Evolutionary conservation across 352 stramenopile species (phyloP).

Genomic region (Pythium plurisporium): DNA sequence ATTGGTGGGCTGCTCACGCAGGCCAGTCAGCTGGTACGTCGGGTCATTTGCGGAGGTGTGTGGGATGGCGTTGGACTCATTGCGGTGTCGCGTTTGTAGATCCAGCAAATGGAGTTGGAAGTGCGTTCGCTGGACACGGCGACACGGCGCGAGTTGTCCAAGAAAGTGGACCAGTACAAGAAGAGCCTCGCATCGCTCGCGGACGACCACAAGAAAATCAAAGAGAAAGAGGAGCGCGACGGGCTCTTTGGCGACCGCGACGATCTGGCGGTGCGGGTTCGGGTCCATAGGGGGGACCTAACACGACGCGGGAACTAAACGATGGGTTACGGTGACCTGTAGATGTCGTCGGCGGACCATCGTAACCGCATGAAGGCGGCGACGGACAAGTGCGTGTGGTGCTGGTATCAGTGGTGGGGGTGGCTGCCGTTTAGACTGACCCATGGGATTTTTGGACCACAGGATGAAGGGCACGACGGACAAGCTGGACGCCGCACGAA

Average conservation of each 20-base stretch:
- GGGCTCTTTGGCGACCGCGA: slow-evolving; percentile 80
- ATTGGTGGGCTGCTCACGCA: slow-evolving; percentile 77
- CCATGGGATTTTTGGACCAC: too few species aligned
- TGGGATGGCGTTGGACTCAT: background rate
- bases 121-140: slow-evolving; percentile 76
- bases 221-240: slow-evolving; percentile 78
- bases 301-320: background rate
- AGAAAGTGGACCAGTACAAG: slow-evolving; percentile 89
- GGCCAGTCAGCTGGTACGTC: slow-evolving; percentile 68
- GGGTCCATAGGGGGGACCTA: too few species aligned
- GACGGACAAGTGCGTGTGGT: slow-evolving; percentile 66
- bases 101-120: slow-evolving; percentile 88
- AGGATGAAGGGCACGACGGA: slow-evolving; percentile 85
- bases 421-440: too few species aligned
- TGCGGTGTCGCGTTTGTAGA: slow-evolving; percentile 28
- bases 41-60: background rate
- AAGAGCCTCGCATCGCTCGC: slow-evolving; percentile 82
- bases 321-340: too few species aligned
- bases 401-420: too few species aligned
- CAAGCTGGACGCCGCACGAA: slow-evolving; percentile 68
- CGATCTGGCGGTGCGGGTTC: slow-evolving; percentile 53
- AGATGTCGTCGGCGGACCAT: slow-evolving; percentile 64
- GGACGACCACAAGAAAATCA: slow-evolving; percentile 75
- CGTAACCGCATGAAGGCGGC: slow-evolving; percentile 73
- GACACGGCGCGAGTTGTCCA: slow-evolving; percentile 79